Percentiles rank a stretch among this genome's conserved stretches.
Conservation (phyloP, 2,329 filamentous ascomycete species). For the Penicillium sp. region DNA sequence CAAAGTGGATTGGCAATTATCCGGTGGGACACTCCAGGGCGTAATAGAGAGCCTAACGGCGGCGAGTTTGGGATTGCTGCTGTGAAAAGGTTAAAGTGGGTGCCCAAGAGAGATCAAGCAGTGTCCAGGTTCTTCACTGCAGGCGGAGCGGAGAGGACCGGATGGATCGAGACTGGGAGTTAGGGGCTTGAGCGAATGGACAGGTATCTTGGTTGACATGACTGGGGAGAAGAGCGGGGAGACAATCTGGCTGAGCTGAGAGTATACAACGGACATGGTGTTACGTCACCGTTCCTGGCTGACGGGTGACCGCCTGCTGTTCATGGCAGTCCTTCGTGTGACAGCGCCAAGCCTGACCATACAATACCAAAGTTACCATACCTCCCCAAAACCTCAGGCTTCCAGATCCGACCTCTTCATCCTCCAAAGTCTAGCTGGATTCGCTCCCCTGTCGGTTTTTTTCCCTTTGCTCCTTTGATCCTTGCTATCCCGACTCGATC, state of each 20-base stretch:
- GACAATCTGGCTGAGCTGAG: not conserved
- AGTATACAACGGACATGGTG: too few relatives aligned
- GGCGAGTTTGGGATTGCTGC: not conserved
- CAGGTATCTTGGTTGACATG: not conserved
- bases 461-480: not conserved
- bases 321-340: slow-evolving; percentile 8
- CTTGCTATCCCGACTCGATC: not conserved
- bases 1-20: not conserved
- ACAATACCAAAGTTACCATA: slow-evolving; percentile 3
- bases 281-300: slow-evolving; percentile 5
- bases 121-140: not conserved
- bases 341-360: not conserved
- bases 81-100: not conserved
- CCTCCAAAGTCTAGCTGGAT: not conserved
- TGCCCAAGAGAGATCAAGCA: not conserved
- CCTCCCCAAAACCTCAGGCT: not conserved
- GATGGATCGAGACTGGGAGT: not conserved
- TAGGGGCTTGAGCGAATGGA: not conserved
- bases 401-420: not conserved
- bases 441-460: slow-evolving; percentile 1
- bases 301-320: slow-evolving; percentile 6
- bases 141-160: not conserved
- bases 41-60: not conserved
- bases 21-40: not conserved
- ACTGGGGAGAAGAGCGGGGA: not conserved